A percentile compares a stretch with the other conserved stretches of the same genome.
phyloP scores from a whole-genome alignment of 148 eudicot genomes.

The Camellia japonica region DNA sequence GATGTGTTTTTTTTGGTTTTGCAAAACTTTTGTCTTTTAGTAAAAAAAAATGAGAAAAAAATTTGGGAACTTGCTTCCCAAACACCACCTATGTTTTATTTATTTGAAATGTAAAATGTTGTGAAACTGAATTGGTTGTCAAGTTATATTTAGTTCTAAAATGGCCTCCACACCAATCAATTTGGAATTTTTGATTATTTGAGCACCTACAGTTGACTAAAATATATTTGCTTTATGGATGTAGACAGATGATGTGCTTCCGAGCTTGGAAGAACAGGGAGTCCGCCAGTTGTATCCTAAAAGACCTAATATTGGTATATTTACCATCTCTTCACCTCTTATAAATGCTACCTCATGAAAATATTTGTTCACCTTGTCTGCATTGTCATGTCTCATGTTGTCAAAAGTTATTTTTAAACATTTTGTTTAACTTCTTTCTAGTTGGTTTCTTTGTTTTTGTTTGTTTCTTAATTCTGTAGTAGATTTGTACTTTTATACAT shows the following conservation, averaged over 20 bases:
- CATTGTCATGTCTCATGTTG: neutral
- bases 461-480: neutral
- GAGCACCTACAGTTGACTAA: neutral
- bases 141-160: no score
- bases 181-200: neutral
- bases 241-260: slow-evolving; percentile 88
- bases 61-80: no score
- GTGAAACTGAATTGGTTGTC: no score
- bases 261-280: slow-evolving; percentile 89
- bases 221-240: slow-evolving; percentile 5
- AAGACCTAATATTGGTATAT: slow-evolving; percentile 74
- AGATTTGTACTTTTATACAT: neutral
- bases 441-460: neutral
- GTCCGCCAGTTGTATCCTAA: slow-evolving; percentile 83
- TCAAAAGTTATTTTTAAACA: neutral
- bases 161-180: neutral
- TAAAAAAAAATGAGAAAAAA: no score
- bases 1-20: no score
- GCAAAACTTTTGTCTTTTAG: no score
- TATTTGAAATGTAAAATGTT: neutral
- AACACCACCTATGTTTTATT: no score
- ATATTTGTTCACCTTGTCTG: neutral
- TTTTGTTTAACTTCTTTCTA: neutral
- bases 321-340: neutral
- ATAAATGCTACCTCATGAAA: neutral